Conservation (phyloP, 768 basidiomycete genomes). For the Dentipellis sp. region DNA sequence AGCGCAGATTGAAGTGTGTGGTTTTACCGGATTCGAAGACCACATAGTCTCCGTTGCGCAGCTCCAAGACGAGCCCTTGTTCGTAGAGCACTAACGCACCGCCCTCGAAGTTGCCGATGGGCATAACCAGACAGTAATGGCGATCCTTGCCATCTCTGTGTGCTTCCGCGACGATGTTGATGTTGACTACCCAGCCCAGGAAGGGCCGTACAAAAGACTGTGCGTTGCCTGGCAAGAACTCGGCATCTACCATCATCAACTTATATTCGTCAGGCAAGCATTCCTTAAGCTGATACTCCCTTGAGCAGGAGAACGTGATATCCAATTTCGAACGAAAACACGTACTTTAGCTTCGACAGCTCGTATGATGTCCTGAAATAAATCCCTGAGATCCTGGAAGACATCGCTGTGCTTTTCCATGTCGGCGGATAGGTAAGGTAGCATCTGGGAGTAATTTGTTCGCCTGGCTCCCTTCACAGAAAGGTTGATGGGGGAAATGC, state of each 20-base stretch:
- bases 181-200: not conserved
- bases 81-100: not conserved
- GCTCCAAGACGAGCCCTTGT: not conserved
- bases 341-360: not conserved
- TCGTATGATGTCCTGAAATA: not conserved
- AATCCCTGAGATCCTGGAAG: not conserved
- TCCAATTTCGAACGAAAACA: too few species aligned
- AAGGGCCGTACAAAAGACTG: not conserved
- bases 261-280: not conserved
- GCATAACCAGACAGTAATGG: not conserved
- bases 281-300: not conserved
- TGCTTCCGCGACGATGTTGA: not conserved
- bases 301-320: too few species aligned
- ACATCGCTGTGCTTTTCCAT: not conserved
- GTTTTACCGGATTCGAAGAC: not conserved
- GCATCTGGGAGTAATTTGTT: not conserved
- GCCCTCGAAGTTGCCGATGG: not conserved
- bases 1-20: not conserved
- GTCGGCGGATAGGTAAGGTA: not conserved
- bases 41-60: not conserved
- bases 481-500: not conserved
- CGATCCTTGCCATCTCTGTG: not conserved
- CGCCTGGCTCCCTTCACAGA: not conserved
- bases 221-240: not conserved
- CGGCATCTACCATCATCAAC: not conserved